These are phyloP conservation scores for Huntiella decipiens DNA, from an alignment of 2,329 filamentous ascomycete species.

Conservation along the genomic window DNA sequence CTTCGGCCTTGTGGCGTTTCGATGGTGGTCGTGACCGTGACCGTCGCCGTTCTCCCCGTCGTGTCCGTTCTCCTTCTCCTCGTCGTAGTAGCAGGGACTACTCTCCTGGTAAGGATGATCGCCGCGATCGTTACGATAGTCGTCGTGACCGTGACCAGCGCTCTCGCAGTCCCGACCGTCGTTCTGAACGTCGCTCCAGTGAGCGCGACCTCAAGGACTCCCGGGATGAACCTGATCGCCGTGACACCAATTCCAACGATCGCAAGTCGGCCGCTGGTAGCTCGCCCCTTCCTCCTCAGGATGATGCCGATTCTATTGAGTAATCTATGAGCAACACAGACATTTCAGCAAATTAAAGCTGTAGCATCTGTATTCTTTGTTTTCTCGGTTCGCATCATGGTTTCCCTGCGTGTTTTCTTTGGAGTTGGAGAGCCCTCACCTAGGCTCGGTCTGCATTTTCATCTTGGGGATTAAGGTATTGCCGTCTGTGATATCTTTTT, in stretches of 20 bases:
- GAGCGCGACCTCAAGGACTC: conserved; percentile 43
- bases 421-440: conserved; percentile 3
- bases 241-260: conserved; percentile 74
- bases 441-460: neutral
- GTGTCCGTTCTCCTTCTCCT: conserved; percentile 54
- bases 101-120: conserved; percentile 77
- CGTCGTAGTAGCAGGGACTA: conserved; percentile 63
- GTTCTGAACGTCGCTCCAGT: conserved; percentile 18
- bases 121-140: conserved; percentile 62
- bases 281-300: conserved; percentile 56
- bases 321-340: conserved; percentile 18
- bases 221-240: conserved; percentile 52
- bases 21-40: conserved; percentile 73
- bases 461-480: too few species aligned
- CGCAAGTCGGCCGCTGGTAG: conserved; percentile 59
- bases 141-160: conserved; percentile 53
- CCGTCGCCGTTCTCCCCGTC: conserved; percentile 43
- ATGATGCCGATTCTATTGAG: conserved; percentile 92
- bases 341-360: neutral
- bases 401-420: conserved; percentile 3
- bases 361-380: neutral
- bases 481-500: neutral
- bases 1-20: conserved; percentile 95
- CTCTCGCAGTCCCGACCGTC: conserved; percentile 49
- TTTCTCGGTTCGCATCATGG: neutral